Evolutionary conservation across 1,284 basidiomycete genomes (phyloP).

Genomic region (Apiotrichum akiyoshidainum): DNA sequence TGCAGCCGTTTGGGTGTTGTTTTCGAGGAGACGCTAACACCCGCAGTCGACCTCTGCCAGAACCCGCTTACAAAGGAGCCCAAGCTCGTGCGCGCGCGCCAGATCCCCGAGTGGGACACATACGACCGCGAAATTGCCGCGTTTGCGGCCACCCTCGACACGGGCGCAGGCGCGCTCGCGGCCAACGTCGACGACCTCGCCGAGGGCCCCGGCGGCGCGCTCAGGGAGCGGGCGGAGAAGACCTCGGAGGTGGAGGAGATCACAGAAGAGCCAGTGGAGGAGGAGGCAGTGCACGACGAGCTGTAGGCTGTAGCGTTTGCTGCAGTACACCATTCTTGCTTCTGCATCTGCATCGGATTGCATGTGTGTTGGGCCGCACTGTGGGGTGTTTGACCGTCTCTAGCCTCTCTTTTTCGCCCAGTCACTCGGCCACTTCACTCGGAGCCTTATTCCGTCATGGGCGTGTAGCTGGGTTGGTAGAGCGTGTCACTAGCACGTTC

Average conservation of each 20-base stretch:
- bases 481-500: too few species aligned
- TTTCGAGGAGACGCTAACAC: constrained; percentile 7
- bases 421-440: too few species aligned
- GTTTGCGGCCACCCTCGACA: constrained; percentile 62
- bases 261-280: neutral
- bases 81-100: constrained; percentile 83
- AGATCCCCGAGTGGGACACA: constrained; percentile 95
- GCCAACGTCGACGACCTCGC: constrained; percentile 71
- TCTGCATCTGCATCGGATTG: neutral
- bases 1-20: too few species aligned
- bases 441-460: too few species aligned
- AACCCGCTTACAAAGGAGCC: constrained; percentile 96
- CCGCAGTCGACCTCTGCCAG: constrained; percentile 87
- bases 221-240: neutral
- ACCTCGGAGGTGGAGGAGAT: constrained; percentile 7
- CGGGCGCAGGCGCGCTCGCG: constrained; percentile 55
- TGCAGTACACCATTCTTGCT: neutral
- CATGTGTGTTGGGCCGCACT: too few species aligned
- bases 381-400: too few species aligned
- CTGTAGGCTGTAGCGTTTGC: constrained; percentile 3
- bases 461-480: too few species aligned
- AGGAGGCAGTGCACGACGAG: constrained; percentile 1
- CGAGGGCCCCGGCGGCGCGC: constrained; percentile 5
- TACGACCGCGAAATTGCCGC: constrained; percentile 64
- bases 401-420: too few species aligned